phyloP scores from a whole-genome alignment of 2,329 filamentous ascomycete species.

The Coniochaeta hoffmannii region DNA sequence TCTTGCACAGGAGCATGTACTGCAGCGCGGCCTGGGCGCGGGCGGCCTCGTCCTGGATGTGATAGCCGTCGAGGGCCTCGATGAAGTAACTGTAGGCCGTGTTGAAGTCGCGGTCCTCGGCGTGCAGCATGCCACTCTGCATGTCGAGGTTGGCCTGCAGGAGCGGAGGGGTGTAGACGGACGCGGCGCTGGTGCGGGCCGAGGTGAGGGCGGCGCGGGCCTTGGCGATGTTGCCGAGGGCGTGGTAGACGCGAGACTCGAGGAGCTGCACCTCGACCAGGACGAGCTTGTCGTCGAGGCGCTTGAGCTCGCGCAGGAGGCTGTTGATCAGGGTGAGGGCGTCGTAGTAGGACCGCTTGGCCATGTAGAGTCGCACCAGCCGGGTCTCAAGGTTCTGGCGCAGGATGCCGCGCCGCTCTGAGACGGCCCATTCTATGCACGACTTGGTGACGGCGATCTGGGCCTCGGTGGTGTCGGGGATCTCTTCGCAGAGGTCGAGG shows the following conservation, averaged over 20 bases:
- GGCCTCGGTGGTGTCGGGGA: conserved; percentile 89
- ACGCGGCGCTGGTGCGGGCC: conserved; percentile 89
- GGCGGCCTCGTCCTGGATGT: conserved; percentile 77
- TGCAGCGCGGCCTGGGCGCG: conserved; percentile 96
- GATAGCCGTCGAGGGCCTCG: conserved; percentile 95
- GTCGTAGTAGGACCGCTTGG: conserved; percentile 96
- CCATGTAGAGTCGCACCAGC: conserved; percentile 89
- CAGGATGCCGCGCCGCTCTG: conserved; percentile 89
- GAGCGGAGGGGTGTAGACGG: conserved; percentile 91
- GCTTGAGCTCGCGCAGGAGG: conserved; percentile 92
- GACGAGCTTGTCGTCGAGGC: conserved; percentile 95
- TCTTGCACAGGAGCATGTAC: conserved; percentile 99
- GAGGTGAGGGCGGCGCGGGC: conserved; percentile 90
- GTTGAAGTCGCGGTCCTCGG: conserved; percentile 98
- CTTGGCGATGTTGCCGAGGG: conserved; percentile 92
- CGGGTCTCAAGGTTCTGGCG: conserved; percentile 97
- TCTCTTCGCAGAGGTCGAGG: conserved; percentile 88
- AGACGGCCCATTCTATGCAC: conserved; percentile 98
- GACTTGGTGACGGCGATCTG: conserved; percentile 96
- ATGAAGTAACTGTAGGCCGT: conserved; percentile 99
- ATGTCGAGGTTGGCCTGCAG: conserved; percentile 96
- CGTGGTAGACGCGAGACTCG: conserved; percentile 95
- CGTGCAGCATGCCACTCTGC: conserved; percentile 98
- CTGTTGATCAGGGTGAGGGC: conserved; percentile 94
- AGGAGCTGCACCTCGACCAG: conserved; percentile 96